Percentiles rank a stretch among this genome's conserved stretches.
Conservation (phyloP, 768 basidiomycete species). For the Serendipita vermifera region DNA sequence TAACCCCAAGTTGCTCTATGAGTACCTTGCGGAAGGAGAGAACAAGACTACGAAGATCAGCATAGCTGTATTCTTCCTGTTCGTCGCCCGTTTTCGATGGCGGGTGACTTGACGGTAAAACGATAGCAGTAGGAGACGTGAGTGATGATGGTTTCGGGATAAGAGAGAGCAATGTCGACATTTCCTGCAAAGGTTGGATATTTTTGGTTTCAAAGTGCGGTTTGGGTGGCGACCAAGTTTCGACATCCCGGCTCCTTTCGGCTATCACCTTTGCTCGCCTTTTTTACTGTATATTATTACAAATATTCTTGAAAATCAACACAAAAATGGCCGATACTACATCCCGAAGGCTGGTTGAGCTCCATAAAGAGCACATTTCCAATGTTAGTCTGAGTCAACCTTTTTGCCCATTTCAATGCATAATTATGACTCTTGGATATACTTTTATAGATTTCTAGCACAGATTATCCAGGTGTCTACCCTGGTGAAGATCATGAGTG, state of each 20-base stretch:
- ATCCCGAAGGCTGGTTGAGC: constrained; percentile 46
- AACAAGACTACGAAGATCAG: constrained; percentile 13
- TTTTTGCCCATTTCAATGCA: background rate
- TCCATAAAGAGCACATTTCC: constrained; percentile 56
- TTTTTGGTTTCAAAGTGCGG: background rate
- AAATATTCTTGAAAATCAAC: background rate
- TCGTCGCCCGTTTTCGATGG: background rate
- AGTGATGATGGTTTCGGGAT: constrained; percentile 1
- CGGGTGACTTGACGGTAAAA: constrained; percentile 6
- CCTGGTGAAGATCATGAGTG: constrained; percentile 77
- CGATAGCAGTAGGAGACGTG: constrained; percentile 4
- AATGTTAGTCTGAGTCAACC: constrained; percentile 17
- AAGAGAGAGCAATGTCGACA: constrained; percentile 1
- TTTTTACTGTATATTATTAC: too few species aligned
- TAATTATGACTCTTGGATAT: too few species aligned
- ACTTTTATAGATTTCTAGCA: constrained; percentile 54
- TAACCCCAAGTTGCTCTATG: constrained; percentile 15
- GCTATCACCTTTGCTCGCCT: too few species aligned
- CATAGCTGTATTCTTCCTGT: constrained; percentile 12
- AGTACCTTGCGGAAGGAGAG: constrained; percentile 13
- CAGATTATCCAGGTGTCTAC: constrained; percentile 83
- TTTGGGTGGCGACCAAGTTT: background rate
- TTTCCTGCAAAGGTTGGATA: background rate
- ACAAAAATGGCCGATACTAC: constrained; percentile 19
- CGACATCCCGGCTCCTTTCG: background rate